Conservation (phyloP, 2,329 filamentous ascomycete genomes). For the Paecilomyces dactylethromorphus region DNA sequence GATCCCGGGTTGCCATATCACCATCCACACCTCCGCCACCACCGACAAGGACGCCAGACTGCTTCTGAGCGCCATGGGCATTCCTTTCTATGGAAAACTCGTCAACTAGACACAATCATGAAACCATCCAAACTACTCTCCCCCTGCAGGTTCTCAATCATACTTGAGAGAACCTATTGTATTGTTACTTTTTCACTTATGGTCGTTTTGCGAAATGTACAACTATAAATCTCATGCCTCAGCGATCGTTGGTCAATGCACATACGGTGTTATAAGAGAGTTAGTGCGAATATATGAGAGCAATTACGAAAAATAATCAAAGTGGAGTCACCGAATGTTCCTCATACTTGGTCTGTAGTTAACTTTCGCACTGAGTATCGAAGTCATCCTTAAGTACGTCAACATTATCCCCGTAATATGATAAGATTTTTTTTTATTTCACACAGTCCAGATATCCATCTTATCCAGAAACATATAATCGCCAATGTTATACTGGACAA, state of each 20-base stretch:
- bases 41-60: conserved; percentile 80
- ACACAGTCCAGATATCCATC: no score
- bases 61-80: conserved; percentile 62
- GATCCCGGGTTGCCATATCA: conserved; percentile 80
- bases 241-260: neutral
- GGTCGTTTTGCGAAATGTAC: neutral
- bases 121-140: neutral
- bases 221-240: neutral
- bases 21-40: conserved; percentile 74
- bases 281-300: neutral
- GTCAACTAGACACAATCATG: conserved; percentile 35
- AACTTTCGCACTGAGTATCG: no score
- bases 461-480: no score
- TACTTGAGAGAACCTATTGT: conserved; percentile 4
- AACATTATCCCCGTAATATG: no score
- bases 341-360: no score
- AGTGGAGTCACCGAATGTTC: no score
- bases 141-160: neutral
- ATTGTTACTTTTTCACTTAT: neutral
- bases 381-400: no score
- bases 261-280: neutral
- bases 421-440: no score
- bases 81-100: conserved; percentile 77
- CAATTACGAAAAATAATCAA: neutral
- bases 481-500: no score